Conservation (phyloP, 1,139 yeast genomes). For the Pichia sp. region DNA sequence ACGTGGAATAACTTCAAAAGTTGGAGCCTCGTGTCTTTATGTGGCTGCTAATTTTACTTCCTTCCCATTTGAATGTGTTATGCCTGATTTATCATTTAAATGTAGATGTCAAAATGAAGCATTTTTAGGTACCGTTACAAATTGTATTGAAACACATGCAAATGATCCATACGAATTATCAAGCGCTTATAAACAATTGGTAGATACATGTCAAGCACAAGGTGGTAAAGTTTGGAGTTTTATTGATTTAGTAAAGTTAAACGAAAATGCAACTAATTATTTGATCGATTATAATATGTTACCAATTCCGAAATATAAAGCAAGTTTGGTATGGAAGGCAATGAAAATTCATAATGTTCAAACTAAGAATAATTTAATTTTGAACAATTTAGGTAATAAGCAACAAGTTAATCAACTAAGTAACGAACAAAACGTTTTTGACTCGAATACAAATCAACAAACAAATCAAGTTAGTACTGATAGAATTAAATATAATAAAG, state of each 20-base stretch:
- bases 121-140: constrained; percentile 31
- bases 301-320: constrained; percentile 10
- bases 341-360: constrained; percentile 7
- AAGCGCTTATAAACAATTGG: constrained; percentile 28
- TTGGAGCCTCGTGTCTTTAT: constrained; percentile 31
- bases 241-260: constrained; percentile 24
- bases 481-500: constrained; percentile 2
- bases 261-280: constrained; percentile 25
- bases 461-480: background rate
- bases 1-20: constrained; percentile 27
- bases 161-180: constrained; percentile 25
- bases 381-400: background rate
- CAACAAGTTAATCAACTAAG: too few relatives aligned
- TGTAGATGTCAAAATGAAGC: constrained; percentile 30
- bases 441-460: background rate
- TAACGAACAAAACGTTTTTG: background rate
- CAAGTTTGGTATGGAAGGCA: constrained; percentile 14
- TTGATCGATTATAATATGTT: constrained; percentile 15
- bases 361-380: background rate
- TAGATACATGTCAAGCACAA: constrained; percentile 30
- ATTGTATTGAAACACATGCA: constrained; percentile 30
- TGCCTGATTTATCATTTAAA: constrained; percentile 27
- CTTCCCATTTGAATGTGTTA: constrained; percentile 30
- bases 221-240: constrained; percentile 26
- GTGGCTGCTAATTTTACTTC: constrained; percentile 29